A percentile compares a stretch with the other conserved stretches of the same genome.
phyloP scores from a whole-genome alignment of 164 flowering plant genomes.

The Chloranthus sessilifolius region DNA sequence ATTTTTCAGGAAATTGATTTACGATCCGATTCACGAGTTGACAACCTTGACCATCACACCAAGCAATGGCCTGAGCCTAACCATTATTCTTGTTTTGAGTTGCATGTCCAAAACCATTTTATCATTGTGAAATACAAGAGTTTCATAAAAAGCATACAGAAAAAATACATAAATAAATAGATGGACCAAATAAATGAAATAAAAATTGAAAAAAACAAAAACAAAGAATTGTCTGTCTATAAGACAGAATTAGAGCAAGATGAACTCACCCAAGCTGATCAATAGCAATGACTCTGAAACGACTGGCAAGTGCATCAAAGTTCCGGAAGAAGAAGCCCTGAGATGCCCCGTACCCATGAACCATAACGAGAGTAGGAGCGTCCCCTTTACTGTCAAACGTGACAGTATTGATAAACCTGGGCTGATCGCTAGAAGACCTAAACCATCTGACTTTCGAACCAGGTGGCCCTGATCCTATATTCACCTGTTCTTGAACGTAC shows the following conservation, averaged over 20 bases:
- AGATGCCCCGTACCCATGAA: constrained; percentile 95
- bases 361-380: constrained; percentile 89
- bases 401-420: constrained; percentile 85
- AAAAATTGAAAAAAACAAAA: background rate
- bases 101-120: no score
- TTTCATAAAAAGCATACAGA: no score
- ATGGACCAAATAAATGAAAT: no score
- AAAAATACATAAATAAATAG: no score
- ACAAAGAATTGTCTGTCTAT: no score
- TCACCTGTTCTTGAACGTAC: constrained; percentile 70
- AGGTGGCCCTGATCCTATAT: constrained; percentile 90
- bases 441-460: constrained; percentile 87
- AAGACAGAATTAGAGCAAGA: background rate
- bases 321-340: constrained; percentile 95
- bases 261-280: constrained; percentile 89
- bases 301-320: constrained; percentile 79
- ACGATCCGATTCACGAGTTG: no score
- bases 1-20: no score
- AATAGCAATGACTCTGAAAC: constrained; percentile 76
- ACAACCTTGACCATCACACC: no score
- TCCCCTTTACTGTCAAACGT: constrained; percentile 71
- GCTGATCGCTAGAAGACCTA: constrained; percentile 66
- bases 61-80: no score
- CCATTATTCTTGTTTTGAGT: no score
- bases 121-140: no score